phyloP scores from a whole-genome alignment of 305 asterid genomes.

The Euphrasia arctica region DNA sequence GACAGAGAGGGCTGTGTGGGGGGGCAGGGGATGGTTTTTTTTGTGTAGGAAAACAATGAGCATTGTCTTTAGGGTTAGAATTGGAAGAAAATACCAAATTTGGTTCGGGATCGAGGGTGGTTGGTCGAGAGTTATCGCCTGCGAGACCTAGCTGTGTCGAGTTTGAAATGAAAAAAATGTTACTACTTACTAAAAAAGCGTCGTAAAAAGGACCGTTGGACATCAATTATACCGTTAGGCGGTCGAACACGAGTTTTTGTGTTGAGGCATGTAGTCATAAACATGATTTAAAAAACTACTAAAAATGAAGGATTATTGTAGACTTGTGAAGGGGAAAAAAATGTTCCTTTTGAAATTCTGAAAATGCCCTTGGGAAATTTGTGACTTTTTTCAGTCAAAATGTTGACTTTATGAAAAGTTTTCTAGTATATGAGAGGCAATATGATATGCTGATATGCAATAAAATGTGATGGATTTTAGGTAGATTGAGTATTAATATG shows the following conservation, averaged over 20 bases:
- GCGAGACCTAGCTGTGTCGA: background rate
- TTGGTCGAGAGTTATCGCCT: background rate
- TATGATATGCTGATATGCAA: no score
- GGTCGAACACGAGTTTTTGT: no score
- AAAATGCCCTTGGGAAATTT: background rate
- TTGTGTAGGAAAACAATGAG: slow-evolving; percentile 35
- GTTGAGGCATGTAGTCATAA: no score
- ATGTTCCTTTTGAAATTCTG: background rate
- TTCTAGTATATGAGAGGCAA: no score
- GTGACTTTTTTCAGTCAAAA: background rate
- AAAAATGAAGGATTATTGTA: background rate
- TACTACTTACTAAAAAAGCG: no score
- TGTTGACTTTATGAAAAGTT: slow-evolving; percentile 11
- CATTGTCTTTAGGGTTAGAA: slow-evolving; percentile 38
- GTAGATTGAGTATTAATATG: no score
- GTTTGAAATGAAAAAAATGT: background rate
- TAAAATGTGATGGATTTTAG: no score
- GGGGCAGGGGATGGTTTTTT: slow-evolving; percentile 27
- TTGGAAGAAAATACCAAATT: background rate
- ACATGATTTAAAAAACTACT: background rate
- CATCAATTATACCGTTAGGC: no score
- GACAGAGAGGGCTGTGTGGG: slow-evolving; percentile 25
- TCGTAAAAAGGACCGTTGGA: no score
- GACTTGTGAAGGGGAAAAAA: background rate
- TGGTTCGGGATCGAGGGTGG: background rate